Evolutionary conservation across 768 basidiomycete genomes (phyloP), one percentile per base, ranked within the genome.

Genomic region (Suillus decipiens): DNA sequence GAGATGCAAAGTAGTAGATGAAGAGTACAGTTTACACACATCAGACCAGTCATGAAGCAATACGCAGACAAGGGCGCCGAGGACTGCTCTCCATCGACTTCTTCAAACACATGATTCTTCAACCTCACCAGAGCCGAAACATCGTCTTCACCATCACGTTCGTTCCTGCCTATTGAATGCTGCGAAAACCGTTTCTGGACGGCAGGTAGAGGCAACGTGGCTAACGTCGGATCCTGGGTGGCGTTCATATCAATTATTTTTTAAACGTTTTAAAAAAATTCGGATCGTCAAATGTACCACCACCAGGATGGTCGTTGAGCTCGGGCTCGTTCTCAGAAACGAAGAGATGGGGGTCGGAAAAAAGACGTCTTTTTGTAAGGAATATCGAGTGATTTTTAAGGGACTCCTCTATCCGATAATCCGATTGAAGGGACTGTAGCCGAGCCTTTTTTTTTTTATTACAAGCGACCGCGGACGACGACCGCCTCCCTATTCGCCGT

Each of bases 1-100:
- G 61, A 53, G 36, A 58, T 33, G 43, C 57, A 34, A 28, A 61
- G 45, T 34, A 19, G 9, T 34, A 19, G 9, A 9, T 19, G 57
- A 39, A 9, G 24, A 10, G 24, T 7, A 12, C 17, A 4, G 17
- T 41, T 2, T 14, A 78, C 88, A 67, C 63, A 90, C 90, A 90
- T 86, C 76, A 84, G 89, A 10, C 89, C 89, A 3, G 89, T 90
- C 89, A 92, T 90, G 73, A 90, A 90, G 71, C 87, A 90, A 71
- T 85, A 91, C 1, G 82, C 84, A 1, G 85, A 79, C 66, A 90
- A 73, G 3, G 86, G 88, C 3, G 79, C 77, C 0, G 84, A 82
- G 0, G 83, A 80, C 45, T 66, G 68, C 17, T 66, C 37, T 12
- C 63, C 63, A 34, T 75, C 73, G 22, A 75, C 47, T 11, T 75